These are phyloP conservation scores for Macrocybe sp. DNA, from an alignment of 1,284 basidiomycete genomes.

Conservation along the genomic window DNA sequence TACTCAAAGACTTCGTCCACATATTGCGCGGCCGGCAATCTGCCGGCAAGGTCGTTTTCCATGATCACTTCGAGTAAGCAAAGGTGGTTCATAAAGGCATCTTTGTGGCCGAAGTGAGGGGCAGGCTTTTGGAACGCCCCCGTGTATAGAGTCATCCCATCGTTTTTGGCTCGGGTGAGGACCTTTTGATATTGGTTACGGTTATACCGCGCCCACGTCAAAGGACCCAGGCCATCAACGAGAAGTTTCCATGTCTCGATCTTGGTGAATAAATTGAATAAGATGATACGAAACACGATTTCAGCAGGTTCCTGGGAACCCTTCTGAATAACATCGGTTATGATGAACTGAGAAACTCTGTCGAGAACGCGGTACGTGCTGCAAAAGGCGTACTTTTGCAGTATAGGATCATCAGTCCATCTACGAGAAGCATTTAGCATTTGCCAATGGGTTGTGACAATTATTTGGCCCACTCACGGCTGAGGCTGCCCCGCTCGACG, in stretches of 20 bases:
- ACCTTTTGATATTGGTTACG: constrained; percentile 42
- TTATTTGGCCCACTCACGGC: constrained; percentile 35
- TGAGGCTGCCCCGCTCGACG: constrained; percentile 40
- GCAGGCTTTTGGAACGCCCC: constrained; percentile 62
- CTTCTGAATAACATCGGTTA: constrained; percentile 55
- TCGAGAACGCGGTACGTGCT: constrained; percentile 61
- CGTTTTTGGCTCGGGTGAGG: constrained; percentile 33
- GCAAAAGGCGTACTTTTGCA: constrained; percentile 49
- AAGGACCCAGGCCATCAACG: constrained; percentile 37
- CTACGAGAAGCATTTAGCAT: constrained; percentile 23
- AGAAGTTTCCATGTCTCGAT: constrained; percentile 60
- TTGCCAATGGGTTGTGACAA: no score
- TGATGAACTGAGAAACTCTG: constrained; percentile 52
- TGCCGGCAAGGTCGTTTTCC: constrained; percentile 37
- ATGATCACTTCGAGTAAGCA: constrained; percentile 52
- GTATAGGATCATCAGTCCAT: constrained; percentile 52
- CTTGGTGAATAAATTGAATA: constrained; percentile 58
- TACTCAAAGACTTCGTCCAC: constrained; percentile 52
- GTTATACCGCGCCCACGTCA: constrained; percentile 47
- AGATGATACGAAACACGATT: constrained; percentile 52
- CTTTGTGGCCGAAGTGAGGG: constrained; percentile 38
- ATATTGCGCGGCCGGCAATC: constrained; percentile 37
- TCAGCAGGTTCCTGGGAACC: constrained; percentile 50
- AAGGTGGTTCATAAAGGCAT: constrained; percentile 50
- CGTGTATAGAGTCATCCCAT: constrained; percentile 46